Percentiles rank a stretch among this genome's conserved stretches.
phyloP scores from a whole-genome alignment of 768 basidiomycete genomes.

The Agrocybe pediades region DNA sequence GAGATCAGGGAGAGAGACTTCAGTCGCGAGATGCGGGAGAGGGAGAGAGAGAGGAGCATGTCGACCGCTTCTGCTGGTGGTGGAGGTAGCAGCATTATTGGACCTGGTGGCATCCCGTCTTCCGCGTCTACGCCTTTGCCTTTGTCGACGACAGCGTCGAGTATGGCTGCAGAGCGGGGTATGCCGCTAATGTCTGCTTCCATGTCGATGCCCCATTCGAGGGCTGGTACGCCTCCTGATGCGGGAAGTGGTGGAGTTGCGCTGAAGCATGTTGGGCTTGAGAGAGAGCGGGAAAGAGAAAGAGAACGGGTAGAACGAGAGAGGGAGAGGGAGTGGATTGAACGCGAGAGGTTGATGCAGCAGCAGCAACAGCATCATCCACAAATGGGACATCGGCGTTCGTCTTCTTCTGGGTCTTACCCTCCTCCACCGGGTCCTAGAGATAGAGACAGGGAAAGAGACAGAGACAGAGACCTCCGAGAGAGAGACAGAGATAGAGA shows the following conservation, averaged over 20 bases:
- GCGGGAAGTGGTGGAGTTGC: no score
- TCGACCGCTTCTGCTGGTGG: not conserved
- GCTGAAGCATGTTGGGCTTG: not conserved
- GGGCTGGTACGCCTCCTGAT: not conserved
- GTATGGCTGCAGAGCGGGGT: not conserved
- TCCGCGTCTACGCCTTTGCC: not conserved
- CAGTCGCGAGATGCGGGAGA: not conserved
- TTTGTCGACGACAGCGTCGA: not conserved
- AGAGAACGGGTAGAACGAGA: slow-evolving; percentile 2
- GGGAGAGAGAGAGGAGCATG: not conserved
- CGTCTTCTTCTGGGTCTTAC: not conserved
- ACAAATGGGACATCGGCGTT: not conserved
- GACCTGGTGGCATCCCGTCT: not conserved
- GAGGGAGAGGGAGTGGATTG: not conserved
- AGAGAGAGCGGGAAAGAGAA: slow-evolving; percentile 10
- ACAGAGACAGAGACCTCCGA: not conserved
- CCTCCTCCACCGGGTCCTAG: not conserved
- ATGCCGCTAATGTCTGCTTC: not conserved
- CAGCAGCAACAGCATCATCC: not conserved
- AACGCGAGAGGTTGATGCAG: not conserved
- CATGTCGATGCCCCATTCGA: not conserved
- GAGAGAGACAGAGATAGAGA: not conserved
- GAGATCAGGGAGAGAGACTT: not conserved
- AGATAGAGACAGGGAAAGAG: not conserved
- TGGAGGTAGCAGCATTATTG: not conserved